These are phyloP conservation scores for Penicillium taxi DNA, from an alignment of 495 filamentous ascomycete genomes.

Conservation along the genomic window DNA sequence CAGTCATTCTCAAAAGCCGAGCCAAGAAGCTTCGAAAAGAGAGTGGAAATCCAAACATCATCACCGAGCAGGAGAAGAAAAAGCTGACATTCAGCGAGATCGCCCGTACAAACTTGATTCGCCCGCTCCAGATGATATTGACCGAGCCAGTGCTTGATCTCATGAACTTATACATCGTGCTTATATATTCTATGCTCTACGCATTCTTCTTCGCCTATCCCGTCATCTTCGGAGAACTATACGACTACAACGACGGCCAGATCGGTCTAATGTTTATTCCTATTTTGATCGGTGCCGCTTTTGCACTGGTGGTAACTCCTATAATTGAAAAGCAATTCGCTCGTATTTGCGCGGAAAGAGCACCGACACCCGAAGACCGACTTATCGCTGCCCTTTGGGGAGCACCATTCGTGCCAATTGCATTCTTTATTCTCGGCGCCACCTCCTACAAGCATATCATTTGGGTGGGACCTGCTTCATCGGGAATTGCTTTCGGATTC, in stretches of 20 bases:
- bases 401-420: constrained; percentile 29
- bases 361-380: constrained; percentile 31
- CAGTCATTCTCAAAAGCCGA: constrained; percentile 51
- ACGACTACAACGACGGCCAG: constrained; percentile 36
- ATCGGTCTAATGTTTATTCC: constrained; percentile 30
- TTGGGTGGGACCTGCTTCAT: constrained; percentile 55
- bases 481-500: constrained; percentile 57
- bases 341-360: constrained; percentile 12
- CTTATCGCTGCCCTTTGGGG: constrained; percentile 28
- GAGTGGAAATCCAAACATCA: constrained; percentile 49
- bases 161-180: constrained; percentile 58
- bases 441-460: constrained; percentile 56
- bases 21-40: constrained; percentile 45
- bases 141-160: constrained; percentile 50
- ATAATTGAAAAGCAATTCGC: constrained; percentile 30
- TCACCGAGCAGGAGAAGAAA: constrained; percentile 39
- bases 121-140: constrained; percentile 30
- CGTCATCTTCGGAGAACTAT: constrained; percentile 47
- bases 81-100: constrained; percentile 29
- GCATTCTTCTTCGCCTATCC: constrained; percentile 70
- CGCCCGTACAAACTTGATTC: constrained; percentile 40
- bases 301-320: constrained; percentile 39
- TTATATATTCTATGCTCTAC: constrained; percentile 64
- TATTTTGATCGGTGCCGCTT: constrained; percentile 44
- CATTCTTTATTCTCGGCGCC: constrained; percentile 51